Evolutionary conservation across 2,329 filamentous ascomycete genomes (phyloP).

Genomic region (Colletotrichum sp.): DNA sequence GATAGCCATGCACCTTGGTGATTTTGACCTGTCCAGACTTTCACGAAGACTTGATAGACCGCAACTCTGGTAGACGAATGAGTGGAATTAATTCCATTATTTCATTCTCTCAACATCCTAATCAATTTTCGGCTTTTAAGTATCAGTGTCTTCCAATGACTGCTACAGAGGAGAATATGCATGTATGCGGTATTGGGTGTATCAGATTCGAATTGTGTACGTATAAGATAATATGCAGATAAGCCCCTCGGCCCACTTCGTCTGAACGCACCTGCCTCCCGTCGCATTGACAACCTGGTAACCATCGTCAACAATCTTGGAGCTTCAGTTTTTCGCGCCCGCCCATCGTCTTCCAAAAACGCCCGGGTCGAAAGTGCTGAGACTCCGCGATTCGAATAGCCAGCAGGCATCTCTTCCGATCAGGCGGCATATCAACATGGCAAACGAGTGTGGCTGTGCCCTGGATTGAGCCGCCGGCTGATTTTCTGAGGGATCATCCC

Average conservation of each 20-base stretch:
- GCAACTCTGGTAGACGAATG: rapidly evolving
- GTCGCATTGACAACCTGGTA: not conserved
- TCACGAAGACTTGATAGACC: not conserved
- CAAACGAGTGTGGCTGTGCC: not conserved
- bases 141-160: not conserved
- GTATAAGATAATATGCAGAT: not conserved
- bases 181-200: rapidly evolving
- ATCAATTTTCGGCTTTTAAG: rapidly evolving
- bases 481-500: not conserved
- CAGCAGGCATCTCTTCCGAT: not conserved
- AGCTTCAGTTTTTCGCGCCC: not conserved
- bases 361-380: not conserved
- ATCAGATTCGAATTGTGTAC: rapidly evolving
- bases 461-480: not conserved
- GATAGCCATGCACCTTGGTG: not conserved
- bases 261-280: not conserved
- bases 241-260: not conserved
- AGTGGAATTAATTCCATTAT: rapidly evolving
- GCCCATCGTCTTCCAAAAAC: not conserved
- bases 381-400: not conserved
- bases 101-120: rapidly evolving
- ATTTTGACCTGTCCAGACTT: not conserved
- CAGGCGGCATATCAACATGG: not conserved
- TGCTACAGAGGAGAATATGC: rapidly evolving
- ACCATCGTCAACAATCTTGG: not conserved